Percentiles rank a stretch among this genome's conserved stretches.
phyloP scores from a whole-genome alignment of 108 stramenopile species.

The Epithemia pelagica region DNA sequence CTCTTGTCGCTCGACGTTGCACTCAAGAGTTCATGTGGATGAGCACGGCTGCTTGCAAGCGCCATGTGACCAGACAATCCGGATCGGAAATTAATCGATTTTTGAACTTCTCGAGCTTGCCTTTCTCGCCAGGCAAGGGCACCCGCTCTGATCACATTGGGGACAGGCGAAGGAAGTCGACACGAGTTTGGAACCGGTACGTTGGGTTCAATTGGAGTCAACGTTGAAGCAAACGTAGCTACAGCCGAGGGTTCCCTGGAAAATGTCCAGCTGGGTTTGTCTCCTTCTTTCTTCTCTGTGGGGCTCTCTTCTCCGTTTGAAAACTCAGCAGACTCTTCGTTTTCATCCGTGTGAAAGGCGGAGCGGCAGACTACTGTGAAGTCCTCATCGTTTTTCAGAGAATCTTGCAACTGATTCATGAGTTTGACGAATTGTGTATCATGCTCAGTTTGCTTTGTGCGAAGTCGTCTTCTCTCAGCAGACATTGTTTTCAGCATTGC shows the following conservation, averaged over 20 bases:
- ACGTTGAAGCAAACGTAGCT: background rate
- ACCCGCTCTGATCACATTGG: conserved; percentile 42
- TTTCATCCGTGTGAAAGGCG: conserved; percentile 13
- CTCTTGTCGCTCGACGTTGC: background rate
- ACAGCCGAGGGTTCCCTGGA: background rate
- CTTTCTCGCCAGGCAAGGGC: conserved; percentile 36
- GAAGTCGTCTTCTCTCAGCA: conserved; percentile 42
- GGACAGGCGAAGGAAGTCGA: conserved; percentile 29
- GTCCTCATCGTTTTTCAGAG: conserved; percentile 67
- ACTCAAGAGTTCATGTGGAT: conserved; percentile 52
- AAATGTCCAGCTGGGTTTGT: background rate
- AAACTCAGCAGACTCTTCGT: background rate
- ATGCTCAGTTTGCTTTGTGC: conserved; percentile 53
- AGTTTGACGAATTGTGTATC: conserved; percentile 61
- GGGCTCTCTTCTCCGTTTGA: background rate
- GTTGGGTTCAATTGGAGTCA: conserved; percentile 4
- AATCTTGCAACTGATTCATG: conserved; percentile 65
- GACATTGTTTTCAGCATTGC: conserved; percentile 59
- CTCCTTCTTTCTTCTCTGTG: background rate
- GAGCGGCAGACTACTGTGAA: conserved; percentile 45
- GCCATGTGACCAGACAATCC: conserved; percentile 70
- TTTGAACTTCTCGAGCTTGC: conserved; percentile 28
- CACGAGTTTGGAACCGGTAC: background rate
- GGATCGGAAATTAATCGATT: conserved; percentile 61
- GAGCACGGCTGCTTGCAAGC: conserved; percentile 44